A percentile compares a stretch with the other conserved stretches of the same genome.
Conservation (phyloP, 2,329 filamentous ascomycete species). For the Orbilia brochopaga region DNA sequence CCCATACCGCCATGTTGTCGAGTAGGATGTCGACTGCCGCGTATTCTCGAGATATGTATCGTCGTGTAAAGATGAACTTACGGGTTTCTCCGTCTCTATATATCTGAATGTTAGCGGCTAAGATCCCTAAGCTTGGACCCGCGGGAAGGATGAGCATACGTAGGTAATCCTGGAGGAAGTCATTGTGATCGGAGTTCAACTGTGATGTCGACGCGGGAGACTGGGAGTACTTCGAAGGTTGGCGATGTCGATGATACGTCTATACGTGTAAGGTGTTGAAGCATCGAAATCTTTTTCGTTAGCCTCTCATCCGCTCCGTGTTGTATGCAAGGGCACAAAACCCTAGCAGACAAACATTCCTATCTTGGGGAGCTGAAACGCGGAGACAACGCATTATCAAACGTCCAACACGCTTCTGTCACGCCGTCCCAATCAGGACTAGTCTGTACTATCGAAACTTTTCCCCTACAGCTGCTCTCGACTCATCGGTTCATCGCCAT, state of each 20-base stretch:
- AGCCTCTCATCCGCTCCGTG: constrained; percentile 22
- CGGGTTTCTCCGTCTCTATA: constrained; percentile 65
- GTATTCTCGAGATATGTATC: constrained; percentile 20
- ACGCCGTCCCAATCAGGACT: constrained; percentile 7
- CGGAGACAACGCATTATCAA: constrained; percentile 19
- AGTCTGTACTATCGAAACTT: constrained; percentile 33
- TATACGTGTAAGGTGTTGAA: constrained; percentile 3
- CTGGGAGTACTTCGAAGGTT: constrained; percentile 24
- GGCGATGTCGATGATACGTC: constrained; percentile 50
- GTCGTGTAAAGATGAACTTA: constrained; percentile 55
- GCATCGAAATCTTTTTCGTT: constrained; percentile 50
- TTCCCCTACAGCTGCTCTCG: constrained; percentile 19
- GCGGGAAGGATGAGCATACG: constrained; percentile 59
- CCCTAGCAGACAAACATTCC: constrained; percentile 46
- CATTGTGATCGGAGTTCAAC: constrained; percentile 61
- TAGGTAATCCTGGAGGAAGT: constrained; percentile 65
- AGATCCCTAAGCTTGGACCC: constrained; percentile 11
- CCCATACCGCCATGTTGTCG: constrained; percentile 34
- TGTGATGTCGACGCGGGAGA: constrained; percentile 29
- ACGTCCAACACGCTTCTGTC: constrained; percentile 5
- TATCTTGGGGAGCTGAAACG: constrained; percentile 1
- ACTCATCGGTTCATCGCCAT: constrained; percentile 43
- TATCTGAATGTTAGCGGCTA: constrained; percentile 56
- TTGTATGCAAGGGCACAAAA: constrained; percentile 31
- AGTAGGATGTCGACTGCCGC: constrained; percentile 8